Conservation (phyloP, 345 rosid genomes). For the Arabis alpina region DNA sequence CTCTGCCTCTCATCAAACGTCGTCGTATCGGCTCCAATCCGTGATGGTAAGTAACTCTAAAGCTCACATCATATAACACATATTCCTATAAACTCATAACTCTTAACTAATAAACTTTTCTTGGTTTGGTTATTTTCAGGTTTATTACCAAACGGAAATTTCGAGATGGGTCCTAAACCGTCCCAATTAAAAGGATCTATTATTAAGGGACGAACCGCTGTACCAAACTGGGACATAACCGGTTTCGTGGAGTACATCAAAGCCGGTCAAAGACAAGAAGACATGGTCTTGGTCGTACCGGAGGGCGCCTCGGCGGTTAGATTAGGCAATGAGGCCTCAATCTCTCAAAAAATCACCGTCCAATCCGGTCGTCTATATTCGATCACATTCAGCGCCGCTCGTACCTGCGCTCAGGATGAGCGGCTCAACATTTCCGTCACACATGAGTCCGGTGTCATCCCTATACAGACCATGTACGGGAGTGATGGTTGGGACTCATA, state of each 20-base stretch:
- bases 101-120: background rate
- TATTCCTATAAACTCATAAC: no score
- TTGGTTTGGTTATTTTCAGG: slow-evolving; percentile 51
- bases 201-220: slow-evolving; percentile 50
- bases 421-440: slow-evolving; percentile 68
- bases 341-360: slow-evolving; percentile 65
- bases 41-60: slow-evolving; percentile 48
- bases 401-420: slow-evolving; percentile 91
- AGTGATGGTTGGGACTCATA: slow-evolving; percentile 88
- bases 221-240: slow-evolving; percentile 74
- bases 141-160: slow-evolving; percentile 78
- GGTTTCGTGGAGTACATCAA: slow-evolving; percentile 88
- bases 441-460: slow-evolving; percentile 73
- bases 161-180: slow-evolving; percentile 72
- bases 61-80: background rate
- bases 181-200: slow-evolving; percentile 67
- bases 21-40: slow-evolving; percentile 42
- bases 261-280: slow-evolving; percentile 87
- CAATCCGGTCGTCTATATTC: slow-evolving; percentile 57
- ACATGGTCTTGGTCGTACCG: slow-evolving; percentile 85
- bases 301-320: slow-evolving; percentile 69
- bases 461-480: slow-evolving; percentile 85
- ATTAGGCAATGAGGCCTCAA: slow-evolving; percentile 76
- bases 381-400: slow-evolving; percentile 71
- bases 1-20: slow-evolving; percentile 44